Conservation (phyloP, 2,329 filamentous ascomycete species). For the Chrysosporium queenslandicum region DNA sequence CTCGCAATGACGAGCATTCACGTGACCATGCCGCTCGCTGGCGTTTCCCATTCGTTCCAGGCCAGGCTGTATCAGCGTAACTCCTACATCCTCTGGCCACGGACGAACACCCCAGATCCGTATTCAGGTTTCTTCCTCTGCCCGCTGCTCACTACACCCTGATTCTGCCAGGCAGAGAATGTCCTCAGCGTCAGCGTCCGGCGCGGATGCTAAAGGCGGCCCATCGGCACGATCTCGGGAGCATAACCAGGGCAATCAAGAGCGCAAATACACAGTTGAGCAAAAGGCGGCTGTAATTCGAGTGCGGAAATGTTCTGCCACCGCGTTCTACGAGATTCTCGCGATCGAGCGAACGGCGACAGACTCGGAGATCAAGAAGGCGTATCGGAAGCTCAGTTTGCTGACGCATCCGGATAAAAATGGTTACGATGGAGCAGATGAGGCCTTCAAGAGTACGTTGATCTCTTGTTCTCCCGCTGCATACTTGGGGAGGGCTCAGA, state of each 20-base stretch:
- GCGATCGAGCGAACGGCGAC: constrained; percentile 57
- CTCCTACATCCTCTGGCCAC: no score
- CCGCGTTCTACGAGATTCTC: constrained; percentile 93
- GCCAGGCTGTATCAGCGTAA: no score
- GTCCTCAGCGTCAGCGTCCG: constrained; percentile 39
- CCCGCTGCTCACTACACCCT: not conserved
- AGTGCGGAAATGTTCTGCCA: constrained; percentile 72
- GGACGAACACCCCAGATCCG: no score
- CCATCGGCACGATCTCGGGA: constrained; percentile 37
- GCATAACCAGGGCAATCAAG: constrained; percentile 43
- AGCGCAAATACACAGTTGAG: constrained; percentile 64
- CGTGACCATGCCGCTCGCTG: no score
- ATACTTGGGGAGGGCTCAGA: not conserved
- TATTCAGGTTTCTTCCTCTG: no score
- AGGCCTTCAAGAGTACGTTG: constrained; percentile 79
- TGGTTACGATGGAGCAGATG: constrained; percentile 86
- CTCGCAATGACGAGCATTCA: no score
- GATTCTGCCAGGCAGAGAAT: constrained; percentile 20
- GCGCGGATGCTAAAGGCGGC: constrained; percentile 35
- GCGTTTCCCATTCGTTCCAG: no score
- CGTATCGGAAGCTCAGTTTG: constrained; percentile 86
- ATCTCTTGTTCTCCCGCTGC: not conserved
- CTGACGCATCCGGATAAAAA: constrained; percentile 99
- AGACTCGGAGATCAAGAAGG: constrained; percentile 90
- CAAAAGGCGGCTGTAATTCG: constrained; percentile 86